phyloP scores from a whole-genome alignment of 306 rosid species.

The Quercus gilva region DNA sequence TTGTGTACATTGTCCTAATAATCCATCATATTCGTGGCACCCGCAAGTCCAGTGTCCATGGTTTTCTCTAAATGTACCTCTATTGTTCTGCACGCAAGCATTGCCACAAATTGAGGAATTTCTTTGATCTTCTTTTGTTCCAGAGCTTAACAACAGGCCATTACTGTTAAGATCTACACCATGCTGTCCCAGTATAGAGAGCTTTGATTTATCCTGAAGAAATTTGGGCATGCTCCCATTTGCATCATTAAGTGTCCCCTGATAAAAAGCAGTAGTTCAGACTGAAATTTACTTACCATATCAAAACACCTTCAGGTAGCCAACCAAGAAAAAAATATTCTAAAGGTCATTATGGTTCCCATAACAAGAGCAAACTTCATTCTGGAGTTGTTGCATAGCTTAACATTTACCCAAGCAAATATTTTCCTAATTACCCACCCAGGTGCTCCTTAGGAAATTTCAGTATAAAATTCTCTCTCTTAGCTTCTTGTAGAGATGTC shows the following conservation, averaged over 20 bases:
- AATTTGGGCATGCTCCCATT: slow-evolving; percentile 54
- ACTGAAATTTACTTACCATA: slow-evolving; percentile 11
- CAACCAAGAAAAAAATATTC: slow-evolving; percentile 19
- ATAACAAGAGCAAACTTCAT: not conserved
- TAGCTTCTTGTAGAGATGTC: not conserved
- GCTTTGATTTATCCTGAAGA: slow-evolving; percentile 60
- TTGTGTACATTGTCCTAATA: slow-evolving; percentile 42
- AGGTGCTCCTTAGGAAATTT: not conserved
- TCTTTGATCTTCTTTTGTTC: slow-evolving; percentile 27
- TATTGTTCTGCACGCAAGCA: slow-evolving; percentile 30
- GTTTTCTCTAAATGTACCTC: slow-evolving; percentile 11
- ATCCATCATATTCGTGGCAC: slow-evolving; percentile 45
- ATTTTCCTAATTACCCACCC: not conserved
- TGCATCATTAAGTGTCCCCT: slow-evolving; percentile 60
- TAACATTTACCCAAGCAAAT: not conserved
- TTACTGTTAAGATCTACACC: slow-evolving; percentile 31
- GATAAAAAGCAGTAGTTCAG: slow-evolving; percentile 30
- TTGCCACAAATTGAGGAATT: slow-evolving; percentile 37
- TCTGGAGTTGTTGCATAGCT: not conserved
- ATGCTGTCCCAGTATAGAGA: slow-evolving; percentile 65
- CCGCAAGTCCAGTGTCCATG: slow-evolving; percentile 32
- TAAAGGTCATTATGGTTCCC: slow-evolving; percentile 4
- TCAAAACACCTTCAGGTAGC: slow-evolving; percentile 15
- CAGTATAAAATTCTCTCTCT: not conserved
- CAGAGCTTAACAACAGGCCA: slow-evolving; percentile 19